These are phyloP conservation scores for Ceratobasidium sp. DNA, from an alignment of 1,284 basidiomycete species.

Conservation along the genomic window DNA sequence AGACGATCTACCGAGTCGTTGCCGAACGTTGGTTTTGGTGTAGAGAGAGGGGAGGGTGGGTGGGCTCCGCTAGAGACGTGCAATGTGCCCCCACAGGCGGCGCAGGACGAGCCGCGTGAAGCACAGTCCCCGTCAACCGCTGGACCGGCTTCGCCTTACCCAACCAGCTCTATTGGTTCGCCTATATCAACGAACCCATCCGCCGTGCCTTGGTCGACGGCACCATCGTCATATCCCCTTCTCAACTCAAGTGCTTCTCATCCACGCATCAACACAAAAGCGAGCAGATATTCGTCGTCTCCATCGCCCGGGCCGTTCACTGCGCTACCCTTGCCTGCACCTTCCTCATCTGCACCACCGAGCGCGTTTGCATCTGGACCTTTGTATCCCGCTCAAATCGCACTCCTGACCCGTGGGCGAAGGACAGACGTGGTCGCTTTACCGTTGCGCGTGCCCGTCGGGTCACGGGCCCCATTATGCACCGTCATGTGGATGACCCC, in stretches of 20 bases:
- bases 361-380: conserved; percentile 9
- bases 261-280: conserved; percentile 16
- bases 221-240: conserved; percentile 21
- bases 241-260: conserved; percentile 1
- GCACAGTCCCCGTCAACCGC: neutral
- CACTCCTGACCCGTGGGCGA: conserved; percentile 31
- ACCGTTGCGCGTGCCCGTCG: conserved; percentile 29
- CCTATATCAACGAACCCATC: conserved; percentile 12
- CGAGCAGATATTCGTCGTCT: conserved; percentile 12
- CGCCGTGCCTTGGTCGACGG: conserved; percentile 7
- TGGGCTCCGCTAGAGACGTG: conserved; percentile 31
- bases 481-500: conserved; percentile 34
- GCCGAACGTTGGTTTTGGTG: conserved; percentile 22
- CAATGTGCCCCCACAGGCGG: neutral
- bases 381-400: conserved; percentile 23
- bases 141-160: conserved; percentile 8
- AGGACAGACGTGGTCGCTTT: conserved; percentile 31
- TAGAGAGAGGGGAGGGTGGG: conserved; percentile 24
- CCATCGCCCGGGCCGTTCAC: conserved; percentile 14
- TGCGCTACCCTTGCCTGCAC: conserved; percentile 6
- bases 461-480: conserved; percentile 24
- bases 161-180: neutral
- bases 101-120: neutral
- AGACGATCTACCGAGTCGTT: conserved; percentile 28
- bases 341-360: conserved; percentile 22